Evolutionary conservation across 2,329 filamentous ascomycete species (phyloP).

Genomic region (Penicillium brevicompactum): DNA sequence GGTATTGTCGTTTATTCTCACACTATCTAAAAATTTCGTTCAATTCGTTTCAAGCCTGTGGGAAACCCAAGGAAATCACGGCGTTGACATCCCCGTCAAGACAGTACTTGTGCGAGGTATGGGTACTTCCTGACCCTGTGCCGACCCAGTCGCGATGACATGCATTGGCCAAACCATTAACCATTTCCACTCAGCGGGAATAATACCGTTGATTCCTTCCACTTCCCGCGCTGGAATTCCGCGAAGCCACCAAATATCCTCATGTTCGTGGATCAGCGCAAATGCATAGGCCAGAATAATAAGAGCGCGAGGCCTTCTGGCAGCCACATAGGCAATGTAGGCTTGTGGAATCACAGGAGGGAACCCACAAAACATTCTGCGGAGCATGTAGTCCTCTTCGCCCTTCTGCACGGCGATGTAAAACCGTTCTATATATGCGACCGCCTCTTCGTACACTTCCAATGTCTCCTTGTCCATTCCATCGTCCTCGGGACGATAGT

Average conservation of each 20-base stretch:
- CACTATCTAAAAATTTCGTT: too few species aligned
- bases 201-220: constrained; percentile 22
- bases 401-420: constrained; percentile 9
- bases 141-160: constrained; percentile 1
- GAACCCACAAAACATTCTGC: constrained; percentile 31
- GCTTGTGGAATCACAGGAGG: constrained; percentile 31
- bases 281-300: constrained; percentile 38
- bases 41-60: too few species aligned
- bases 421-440: constrained; percentile 14
- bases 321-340: constrained; percentile 33
- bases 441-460: constrained; percentile 7
- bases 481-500: constrained; percentile 14
- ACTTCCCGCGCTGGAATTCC: constrained; percentile 25
- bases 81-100: not conserved
- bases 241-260: constrained; percentile 25
- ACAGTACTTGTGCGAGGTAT: not conserved
- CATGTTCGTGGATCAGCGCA: constrained; percentile 18
- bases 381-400: constrained; percentile 8
- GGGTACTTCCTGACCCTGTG: not conserved
- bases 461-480: constrained; percentile 3
- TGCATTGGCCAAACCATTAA: constrained; percentile 24
- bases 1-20: too few species aligned
- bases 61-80: not conserved
- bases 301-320: constrained; percentile 34
- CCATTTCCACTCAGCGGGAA: constrained; percentile 26